phyloP scores from a whole-genome alignment of 768 basidiomycete species.

The Hebeloma cylindrosporum region DNA sequence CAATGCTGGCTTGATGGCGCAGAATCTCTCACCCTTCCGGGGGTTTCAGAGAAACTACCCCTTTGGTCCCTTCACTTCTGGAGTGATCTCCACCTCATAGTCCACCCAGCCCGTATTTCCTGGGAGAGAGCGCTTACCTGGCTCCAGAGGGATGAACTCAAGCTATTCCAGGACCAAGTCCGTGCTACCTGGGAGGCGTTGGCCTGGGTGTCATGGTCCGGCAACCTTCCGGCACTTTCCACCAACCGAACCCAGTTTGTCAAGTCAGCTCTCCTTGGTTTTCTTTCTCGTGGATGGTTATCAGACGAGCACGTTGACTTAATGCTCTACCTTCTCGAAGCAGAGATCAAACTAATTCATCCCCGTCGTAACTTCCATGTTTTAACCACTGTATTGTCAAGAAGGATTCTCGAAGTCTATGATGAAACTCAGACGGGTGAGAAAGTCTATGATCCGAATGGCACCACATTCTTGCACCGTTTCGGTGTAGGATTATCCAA shows the following conservation, averaged over 20 bases:
- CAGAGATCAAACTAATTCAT: background rate
- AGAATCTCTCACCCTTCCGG: background rate
- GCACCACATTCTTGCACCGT: background rate
- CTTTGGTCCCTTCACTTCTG: background rate
- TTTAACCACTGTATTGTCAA: too few species aligned
- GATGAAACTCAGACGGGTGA: too few species aligned
- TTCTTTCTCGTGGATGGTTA: constrained; percentile 17
- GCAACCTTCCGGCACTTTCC: background rate
- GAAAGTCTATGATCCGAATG: too few species aligned
- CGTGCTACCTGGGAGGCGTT: too few species aligned
- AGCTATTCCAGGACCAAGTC: too few species aligned
- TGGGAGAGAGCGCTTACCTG: too few species aligned
- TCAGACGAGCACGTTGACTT: constrained; percentile 15
- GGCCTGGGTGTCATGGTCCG: too few species aligned
- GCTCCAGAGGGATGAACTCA: too few species aligned
- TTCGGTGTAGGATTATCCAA: background rate
- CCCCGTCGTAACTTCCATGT: too few species aligned
- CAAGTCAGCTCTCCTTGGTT: constrained; percentile 8
- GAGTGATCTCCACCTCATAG: background rate
- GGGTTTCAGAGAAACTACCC: background rate
- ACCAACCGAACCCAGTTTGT: background rate
- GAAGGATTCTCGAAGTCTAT: too few species aligned
- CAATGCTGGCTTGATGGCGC: background rate
- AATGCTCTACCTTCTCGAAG: constrained; percentile 8
- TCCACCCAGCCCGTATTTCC: background rate